A percentile compares a stretch with the other conserved stretches of the same genome.
These are phyloP conservation scores for Nigrospora osmanthi DNA, from an alignment of 2,329 filamentous ascomycete genomes.

Conservation along the genomic window DNA sequence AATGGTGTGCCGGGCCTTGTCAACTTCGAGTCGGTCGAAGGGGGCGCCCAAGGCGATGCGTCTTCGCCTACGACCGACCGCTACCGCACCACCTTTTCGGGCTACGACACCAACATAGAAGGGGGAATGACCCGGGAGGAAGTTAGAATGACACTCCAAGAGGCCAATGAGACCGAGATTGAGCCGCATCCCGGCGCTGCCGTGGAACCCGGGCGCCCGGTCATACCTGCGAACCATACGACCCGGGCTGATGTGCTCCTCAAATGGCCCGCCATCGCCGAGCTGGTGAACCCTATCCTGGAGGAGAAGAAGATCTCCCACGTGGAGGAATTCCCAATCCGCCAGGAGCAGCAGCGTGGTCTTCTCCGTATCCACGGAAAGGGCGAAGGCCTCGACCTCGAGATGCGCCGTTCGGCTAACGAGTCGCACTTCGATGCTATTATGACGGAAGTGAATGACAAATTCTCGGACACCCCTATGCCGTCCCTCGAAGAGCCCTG, in stretches of 20 bases:
- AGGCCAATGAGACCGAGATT: conserved; percentile 34
- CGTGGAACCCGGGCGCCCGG: conserved; percentile 51
- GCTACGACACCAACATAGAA: conserved; percentile 14
- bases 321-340: conserved; percentile 67
- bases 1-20: conserved; percentile 7
- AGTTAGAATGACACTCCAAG: conserved; percentile 23
- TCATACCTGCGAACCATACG: conserved; percentile 79
- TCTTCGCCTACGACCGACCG: conserved; percentile 6
- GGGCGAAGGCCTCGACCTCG: conserved; percentile 58
- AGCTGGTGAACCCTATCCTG: conserved; percentile 49
- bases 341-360: conserved; percentile 66
- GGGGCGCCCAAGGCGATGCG: conserved; percentile 5
- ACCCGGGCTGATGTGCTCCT: conserved; percentile 82
- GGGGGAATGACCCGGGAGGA: conserved; percentile 17
- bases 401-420: conserved; percentile 42
- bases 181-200: conserved; percentile 44
- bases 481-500: conserved; percentile 46
- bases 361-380: conserved; percentile 68
- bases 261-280: conserved; percentile 59
- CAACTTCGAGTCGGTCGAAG: conserved; percentile 16
- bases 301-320: conserved; percentile 41
- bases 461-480: conserved; percentile 40
- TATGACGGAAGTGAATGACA: conserved; percentile 31
- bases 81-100: conserved; percentile 14
- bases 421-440: conserved; percentile 27